Conservation (phyloP, 2,329 filamentous ascomycete genomes). For the Cryphonectria naterciae region DNA sequence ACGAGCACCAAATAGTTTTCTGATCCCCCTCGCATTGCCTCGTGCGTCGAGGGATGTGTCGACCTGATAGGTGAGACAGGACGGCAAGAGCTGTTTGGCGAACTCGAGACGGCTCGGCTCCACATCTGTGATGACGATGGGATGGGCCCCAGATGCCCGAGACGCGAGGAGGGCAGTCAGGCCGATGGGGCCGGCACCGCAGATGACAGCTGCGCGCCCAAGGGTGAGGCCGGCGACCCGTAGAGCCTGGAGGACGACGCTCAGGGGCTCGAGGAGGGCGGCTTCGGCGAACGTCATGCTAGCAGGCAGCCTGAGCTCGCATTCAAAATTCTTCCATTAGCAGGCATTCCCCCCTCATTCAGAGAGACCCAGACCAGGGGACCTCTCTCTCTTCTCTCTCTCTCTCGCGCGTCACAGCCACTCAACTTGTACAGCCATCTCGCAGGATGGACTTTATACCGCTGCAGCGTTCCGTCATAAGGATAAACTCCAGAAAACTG, state of each 20-base stretch:
- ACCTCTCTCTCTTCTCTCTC: not conserved
- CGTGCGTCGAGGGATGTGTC: conserved; percentile 48
- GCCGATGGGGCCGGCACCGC: conserved; percentile 67
- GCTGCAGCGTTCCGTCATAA: conserved; percentile 62
- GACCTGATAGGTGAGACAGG: conserved; percentile 58
- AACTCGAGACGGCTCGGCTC: conserved; percentile 60
- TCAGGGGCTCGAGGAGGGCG: conserved; percentile 67
- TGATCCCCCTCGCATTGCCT: conserved; percentile 56
- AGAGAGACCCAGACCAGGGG: conserved; percentile 14
- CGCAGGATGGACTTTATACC: conserved; percentile 65
- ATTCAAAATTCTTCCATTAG: not conserved
- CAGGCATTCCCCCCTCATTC: not conserved
- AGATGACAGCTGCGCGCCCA: conserved; percentile 60
- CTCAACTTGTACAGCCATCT: conserved; percentile 60
- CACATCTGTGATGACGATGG: conserved; percentile 66
- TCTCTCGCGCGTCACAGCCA: not conserved
- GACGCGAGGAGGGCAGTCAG: conserved; percentile 61
- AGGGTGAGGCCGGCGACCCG: conserved; percentile 55
- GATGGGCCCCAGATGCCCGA: conserved; percentile 64
- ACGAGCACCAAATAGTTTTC: conserved; percentile 53
- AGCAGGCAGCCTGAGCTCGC: conserved; percentile 50
- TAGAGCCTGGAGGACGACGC: conserved; percentile 66
- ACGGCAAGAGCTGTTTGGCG: conserved; percentile 60
- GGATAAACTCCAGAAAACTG: conserved; percentile 66
- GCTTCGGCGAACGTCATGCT: conserved; percentile 61